These are phyloP conservation scores for Phallus indusiatus DNA, from an alignment of 768 basidiomycete genomes.

Conservation along the genomic window DNA sequence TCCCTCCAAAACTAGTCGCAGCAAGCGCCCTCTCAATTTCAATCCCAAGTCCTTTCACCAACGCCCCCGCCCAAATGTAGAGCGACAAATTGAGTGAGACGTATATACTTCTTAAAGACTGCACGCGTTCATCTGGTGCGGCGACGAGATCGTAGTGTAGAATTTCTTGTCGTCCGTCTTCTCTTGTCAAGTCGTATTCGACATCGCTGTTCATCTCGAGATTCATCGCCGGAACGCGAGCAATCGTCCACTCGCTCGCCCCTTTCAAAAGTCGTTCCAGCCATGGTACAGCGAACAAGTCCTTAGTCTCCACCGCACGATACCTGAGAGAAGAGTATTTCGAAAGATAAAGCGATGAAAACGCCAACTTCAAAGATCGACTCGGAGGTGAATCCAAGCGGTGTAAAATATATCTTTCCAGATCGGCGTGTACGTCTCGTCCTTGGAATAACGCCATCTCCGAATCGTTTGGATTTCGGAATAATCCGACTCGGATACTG, in stretches of 20 bases:
- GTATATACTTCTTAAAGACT: conserved; percentile 54
- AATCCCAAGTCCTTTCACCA: conserved; percentile 7
- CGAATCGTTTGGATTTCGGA: conserved; percentile 67
- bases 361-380: conserved; percentile 62
- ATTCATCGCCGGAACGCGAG: conserved; percentile 72
- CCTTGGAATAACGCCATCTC: conserved; percentile 73
- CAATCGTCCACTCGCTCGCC: conserved; percentile 62
- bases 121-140: conserved; percentile 34
- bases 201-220: conserved; percentile 77
- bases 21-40: conserved; percentile 13
- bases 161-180: conserved; percentile 25
- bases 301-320: conserved; percentile 27
- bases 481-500: conserved; percentile 58
- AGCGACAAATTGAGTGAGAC: conserved; percentile 77
- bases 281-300: conserved; percentile 44
- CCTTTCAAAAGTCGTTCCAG: conserved; percentile 49
- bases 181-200: conserved; percentile 47
- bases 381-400: conserved; percentile 39
- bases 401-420: conserved; percentile 53
- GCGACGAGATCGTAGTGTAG: conserved; percentile 6
- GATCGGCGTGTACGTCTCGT: conserved; percentile 54
- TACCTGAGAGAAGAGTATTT: conserved; percentile 57
- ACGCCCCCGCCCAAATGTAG: conserved; percentile 41
- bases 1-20: conserved; percentile 10
- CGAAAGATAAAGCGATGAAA: conserved; percentile 69